These are phyloP conservation scores for Ustilaginoidea virens DNA, from an alignment of 2,329 filamentous ascomycete species.

Conservation along the genomic window DNA sequence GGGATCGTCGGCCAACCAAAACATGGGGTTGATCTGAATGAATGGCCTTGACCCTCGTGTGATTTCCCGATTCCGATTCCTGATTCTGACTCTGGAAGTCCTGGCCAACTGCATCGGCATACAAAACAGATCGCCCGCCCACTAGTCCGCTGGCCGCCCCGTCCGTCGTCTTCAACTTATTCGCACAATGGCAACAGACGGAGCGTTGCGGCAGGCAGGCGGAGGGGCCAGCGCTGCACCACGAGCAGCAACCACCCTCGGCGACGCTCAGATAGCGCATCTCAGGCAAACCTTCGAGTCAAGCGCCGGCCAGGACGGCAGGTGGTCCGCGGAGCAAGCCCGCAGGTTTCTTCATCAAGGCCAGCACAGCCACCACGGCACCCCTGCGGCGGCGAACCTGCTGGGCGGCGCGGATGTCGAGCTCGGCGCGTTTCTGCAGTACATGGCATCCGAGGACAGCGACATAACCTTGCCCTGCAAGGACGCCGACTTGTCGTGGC, in stretches of 20 bases:
- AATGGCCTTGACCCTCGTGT: too few species aligned
- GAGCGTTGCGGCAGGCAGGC: slow-evolving; percentile 26
- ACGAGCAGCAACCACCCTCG: slow-evolving; percentile 25
- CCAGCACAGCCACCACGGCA: slow-evolving; percentile 25
- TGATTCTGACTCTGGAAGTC: too few species aligned
- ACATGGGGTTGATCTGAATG: too few species aligned
- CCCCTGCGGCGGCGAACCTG: slow-evolving; percentile 11
- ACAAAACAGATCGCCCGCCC: too few species aligned
- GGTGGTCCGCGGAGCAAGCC: slow-evolving; percentile 31
- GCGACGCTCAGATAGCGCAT: slow-evolving; percentile 23
- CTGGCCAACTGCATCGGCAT: too few species aligned
- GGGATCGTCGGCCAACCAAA: too few species aligned
- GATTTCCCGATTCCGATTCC: too few species aligned
- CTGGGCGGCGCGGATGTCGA: slow-evolving; percentile 23
- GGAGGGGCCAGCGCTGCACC: slow-evolving; percentile 29
- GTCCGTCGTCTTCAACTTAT: too few species aligned
- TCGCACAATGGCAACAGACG: slow-evolving; percentile 3
- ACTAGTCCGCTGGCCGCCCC: too few species aligned
- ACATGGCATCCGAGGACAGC: slow-evolving; percentile 37
- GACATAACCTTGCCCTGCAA: slow-evolving; percentile 24
- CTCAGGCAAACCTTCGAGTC: slow-evolving; percentile 30
- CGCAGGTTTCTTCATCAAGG: slow-evolving; percentile 28
- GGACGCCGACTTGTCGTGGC: slow-evolving; percentile 48
- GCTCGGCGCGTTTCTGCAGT: slow-evolving; percentile 33
- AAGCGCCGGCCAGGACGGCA: slow-evolving; percentile 23